A percentile compares a stretch with the other conserved stretches of the same genome.
Conservation (phyloP, 768 basidiomycete species). For the Galerina marginata region DNA sequence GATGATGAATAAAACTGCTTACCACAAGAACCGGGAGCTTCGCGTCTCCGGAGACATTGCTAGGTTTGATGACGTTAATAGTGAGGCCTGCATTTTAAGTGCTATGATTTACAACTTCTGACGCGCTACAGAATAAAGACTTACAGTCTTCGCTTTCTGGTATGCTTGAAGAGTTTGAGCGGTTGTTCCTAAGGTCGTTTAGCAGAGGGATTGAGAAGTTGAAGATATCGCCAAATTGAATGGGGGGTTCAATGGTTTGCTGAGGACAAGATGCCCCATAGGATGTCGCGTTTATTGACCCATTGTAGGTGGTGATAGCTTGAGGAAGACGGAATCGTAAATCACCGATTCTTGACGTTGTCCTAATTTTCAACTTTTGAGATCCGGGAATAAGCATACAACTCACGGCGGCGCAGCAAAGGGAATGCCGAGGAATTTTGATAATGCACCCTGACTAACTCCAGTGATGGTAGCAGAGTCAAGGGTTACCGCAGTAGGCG, state of each 20-base stretch:
- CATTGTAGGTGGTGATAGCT: slow-evolving; percentile 43
- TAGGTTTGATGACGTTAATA: slow-evolving; percentile 52
- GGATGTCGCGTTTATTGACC: slow-evolving; percentile 39
- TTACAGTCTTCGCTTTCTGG: slow-evolving; percentile 28
- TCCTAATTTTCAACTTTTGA: not conserved
- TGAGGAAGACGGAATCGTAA: slow-evolving; percentile 51
- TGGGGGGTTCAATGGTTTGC: slow-evolving; percentile 19
- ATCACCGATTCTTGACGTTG: slow-evolving; percentile 35
- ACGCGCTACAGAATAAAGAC: not conserved
- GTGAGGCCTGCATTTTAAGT: slow-evolving; percentile 40
- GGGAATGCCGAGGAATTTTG: slow-evolving; percentile 55
- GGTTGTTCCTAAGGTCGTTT: not conserved
- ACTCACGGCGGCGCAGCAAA: slow-evolving; percentile 56
- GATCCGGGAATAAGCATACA: not conserved
- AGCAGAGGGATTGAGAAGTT: slow-evolving; percentile 14
- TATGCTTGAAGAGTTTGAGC: not conserved
- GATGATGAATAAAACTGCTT: slow-evolving; percentile 17
- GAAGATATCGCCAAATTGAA: slow-evolving; percentile 10
- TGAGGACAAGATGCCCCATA: slow-evolving; percentile 53
- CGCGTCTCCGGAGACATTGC: slow-evolving; percentile 34
- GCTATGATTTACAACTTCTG: not conserved
- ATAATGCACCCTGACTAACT: slow-evolving; percentile 32
- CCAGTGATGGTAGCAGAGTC: slow-evolving; percentile 52
- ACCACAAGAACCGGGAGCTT: slow-evolving; percentile 58
- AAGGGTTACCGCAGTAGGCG: slow-evolving; percentile 41